Base-by-base conservation (phyloP, 2,329 filamentous ascomycete genomes). In the Sordariomycetes sp. region DNA sequence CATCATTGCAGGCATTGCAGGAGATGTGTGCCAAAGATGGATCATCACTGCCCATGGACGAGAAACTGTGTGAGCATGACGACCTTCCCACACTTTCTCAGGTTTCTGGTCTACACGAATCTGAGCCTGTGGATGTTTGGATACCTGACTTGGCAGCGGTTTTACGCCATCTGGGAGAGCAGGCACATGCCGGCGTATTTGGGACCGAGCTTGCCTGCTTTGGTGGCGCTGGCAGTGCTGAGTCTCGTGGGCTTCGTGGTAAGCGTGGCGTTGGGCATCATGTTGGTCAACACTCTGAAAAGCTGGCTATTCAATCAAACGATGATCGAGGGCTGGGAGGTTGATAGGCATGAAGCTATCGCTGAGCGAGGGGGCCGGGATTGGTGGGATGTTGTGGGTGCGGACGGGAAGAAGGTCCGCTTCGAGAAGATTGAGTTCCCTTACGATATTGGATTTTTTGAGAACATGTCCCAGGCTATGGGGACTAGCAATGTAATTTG, bases 11-110 rank as follows among this genome's bases (percentile, higher is more conserved):
- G 78, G 42, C 72, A 74, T 45, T 93, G 85, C 60, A 65, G 66
- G 42, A 75, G 79, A 46, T 87, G 83, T 55, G 73, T 87, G 32
- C 80, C 82, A 24, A 82, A 77, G 58, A 88, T 88, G 83, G 83
- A 88, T 59, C 82, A 87, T 59, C 84, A 93, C 61, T 92, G 85
- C 51, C 83, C 85, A 3, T 92, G 85, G 85, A 90, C 83, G 4
- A 65, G 61, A 40, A 90, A 88, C 58, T 93, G 86, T 61, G 82
- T 92, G 34, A 87, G 82, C 10, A 73, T 87, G 55, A 79, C 78
- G 39, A 88, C 82, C 1, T 84, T 87, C 47, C 85, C 86, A 7
- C 80, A 90, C 59, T 92, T 92, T 57, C 43, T 87, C 30, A 82
- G 85, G 46, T 90, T 92, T 60, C 65, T 92, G 28, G 52, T 76